Conservation (phyloP, 2,329 filamentous ascomycete species). For the Botrytis galanthina region DNA sequence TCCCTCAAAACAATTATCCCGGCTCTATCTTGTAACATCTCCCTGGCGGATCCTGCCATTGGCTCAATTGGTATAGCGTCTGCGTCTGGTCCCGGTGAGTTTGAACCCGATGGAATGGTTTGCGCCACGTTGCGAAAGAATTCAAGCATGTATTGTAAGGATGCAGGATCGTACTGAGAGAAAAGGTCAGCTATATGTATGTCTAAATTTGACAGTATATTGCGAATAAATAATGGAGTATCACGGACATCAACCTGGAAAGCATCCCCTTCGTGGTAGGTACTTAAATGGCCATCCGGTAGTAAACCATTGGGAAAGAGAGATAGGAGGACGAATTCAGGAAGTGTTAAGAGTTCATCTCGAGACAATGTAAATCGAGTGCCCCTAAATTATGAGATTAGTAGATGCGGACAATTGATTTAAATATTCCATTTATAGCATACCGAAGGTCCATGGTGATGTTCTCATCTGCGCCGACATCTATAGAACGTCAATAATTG, state of each 20-base stretch:
- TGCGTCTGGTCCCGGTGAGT: conserved; percentile 65
- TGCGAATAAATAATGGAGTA: conserved; percentile 36
- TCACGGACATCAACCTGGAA: conserved; percentile 93
- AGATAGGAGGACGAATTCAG: conserved; percentile 96
- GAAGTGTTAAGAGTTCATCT: conserved; percentile 91
- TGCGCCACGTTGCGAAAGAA: conserved; percentile 96
- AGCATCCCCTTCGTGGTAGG: conserved; percentile 87
- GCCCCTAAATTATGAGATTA: conserved; percentile 58
- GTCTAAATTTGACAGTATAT: conserved; percentile 41
- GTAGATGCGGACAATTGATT: conserved; percentile 26
- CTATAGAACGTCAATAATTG: conserved; percentile 42
- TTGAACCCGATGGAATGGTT: conserved; percentile 77
- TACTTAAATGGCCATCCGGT: conserved; percentile 92
- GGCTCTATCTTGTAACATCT: conserved; percentile 82
- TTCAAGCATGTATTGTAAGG: conserved; percentile 97
- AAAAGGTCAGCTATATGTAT: conserved; percentile 45
- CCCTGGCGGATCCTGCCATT: conserved; percentile 64
- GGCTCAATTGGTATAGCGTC: conserved; percentile 70
- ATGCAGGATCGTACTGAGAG: conserved; percentile 87
- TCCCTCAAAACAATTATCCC: conserved; percentile 96
- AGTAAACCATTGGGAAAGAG: conserved; percentile 98
- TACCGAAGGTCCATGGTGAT: conserved; percentile 94
- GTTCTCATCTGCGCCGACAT: conserved; percentile 86
- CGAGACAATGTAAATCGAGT: conserved; percentile 90
- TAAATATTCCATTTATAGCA: conserved; percentile 31